A percentile compares a stretch with the other conserved stretches of the same genome.
These are phyloP conservation scores for Penicillium antarcticum DNA, from an alignment of 495 filamentous ascomycete species.

Conservation along the genomic window DNA sequence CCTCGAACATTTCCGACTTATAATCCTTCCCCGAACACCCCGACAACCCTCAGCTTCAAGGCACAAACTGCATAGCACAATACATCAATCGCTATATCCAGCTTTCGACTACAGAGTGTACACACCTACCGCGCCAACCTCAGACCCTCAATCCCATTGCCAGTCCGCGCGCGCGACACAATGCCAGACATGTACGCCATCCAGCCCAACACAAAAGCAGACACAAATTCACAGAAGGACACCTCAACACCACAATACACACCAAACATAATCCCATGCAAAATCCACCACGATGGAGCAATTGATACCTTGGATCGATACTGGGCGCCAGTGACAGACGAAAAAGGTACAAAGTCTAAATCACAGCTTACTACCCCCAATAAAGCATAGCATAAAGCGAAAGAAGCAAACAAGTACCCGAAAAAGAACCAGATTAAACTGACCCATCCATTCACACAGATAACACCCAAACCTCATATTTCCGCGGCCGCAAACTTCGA, in stretches of 20 bases:
- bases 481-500: constrained; percentile 78
- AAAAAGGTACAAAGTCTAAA: constrained; percentile 32
- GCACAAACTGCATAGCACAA: not conserved
- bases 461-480: constrained; percentile 60
- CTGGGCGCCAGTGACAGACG: constrained; percentile 58
- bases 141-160: not conserved
- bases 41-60: not conserved
- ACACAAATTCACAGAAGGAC: constrained; percentile 12
- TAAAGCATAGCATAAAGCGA: not conserved
- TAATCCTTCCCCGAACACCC: not conserved
- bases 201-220: constrained; percentile 25
- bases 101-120: no score
- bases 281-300: constrained; percentile 74
- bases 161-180: not conserved
- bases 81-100: not conserved
- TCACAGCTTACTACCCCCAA: not conserved
- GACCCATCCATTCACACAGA: constrained; percentile 18
- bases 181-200: constrained; percentile 41
- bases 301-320: constrained; percentile 63
- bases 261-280: constrained; percentile 82
- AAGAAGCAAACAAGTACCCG: not conserved
- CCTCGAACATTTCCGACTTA: constrained; percentile 5
- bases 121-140: not conserved
- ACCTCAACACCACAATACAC: constrained; percentile 35
- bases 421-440: constrained; percentile 1